Evolutionary conservation across 164 flowering plant species (phyloP).

Genomic region (Sedum album): DNA sequence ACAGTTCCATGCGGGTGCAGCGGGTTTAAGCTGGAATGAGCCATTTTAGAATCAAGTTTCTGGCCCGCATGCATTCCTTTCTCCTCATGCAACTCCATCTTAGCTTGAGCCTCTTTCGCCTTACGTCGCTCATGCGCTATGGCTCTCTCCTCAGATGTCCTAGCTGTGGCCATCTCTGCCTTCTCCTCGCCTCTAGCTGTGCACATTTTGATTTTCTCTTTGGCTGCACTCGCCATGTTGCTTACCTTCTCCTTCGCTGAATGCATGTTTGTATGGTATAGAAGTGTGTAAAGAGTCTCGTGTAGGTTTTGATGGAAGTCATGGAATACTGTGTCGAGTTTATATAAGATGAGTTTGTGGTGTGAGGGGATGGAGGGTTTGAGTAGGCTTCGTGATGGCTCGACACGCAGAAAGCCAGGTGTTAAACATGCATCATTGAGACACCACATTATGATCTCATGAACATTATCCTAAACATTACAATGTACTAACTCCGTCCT

Average conservation of each 20-base stretch:
- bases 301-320: no score
- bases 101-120: constrained; percentile 61
- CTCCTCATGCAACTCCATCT: constrained; percentile 43
- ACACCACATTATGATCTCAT: no score
- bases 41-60: constrained; percentile 22
- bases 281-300: no score
- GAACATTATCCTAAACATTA: no score
- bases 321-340: no score
- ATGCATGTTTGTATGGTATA: constrained; percentile 4
- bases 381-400: no score
- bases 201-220: constrained; percentile 8
- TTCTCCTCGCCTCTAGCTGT: constrained; percentile 4
- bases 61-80: constrained; percentile 40
- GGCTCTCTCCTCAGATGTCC: constrained; percentile 8
- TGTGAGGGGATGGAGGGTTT: no score
- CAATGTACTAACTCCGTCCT: no score
- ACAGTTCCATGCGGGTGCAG: constrained; percentile 12
- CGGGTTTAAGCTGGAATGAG: not conserved
- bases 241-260: constrained; percentile 10
- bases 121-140: constrained; percentile 50
- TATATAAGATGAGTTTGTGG: no score
- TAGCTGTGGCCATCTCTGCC: not conserved
- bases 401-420: no score
- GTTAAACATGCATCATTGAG: no score
- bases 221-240: constrained; percentile 10